Evolutionary conservation across 2,329 filamentous ascomycete species (phyloP), one percentile per base, ranked within the genome.

Genomic region (Colletotrichum ledebouriae): DNA sequence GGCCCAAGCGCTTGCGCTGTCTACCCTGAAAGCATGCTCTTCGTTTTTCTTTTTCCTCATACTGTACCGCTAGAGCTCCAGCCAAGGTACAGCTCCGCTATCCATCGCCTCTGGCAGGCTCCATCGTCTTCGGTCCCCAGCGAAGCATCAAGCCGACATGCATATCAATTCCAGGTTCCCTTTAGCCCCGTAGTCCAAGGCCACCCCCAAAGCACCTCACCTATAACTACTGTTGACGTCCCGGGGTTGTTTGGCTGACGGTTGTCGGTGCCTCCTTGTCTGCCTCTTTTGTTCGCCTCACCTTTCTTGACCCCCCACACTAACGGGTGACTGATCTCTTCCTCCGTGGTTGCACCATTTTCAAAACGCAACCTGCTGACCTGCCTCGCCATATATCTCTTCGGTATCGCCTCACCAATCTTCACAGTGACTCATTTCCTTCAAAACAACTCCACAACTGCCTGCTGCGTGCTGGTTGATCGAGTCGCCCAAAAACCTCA

Each of bases 381-480:
- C 59, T 63, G 69, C 25, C 72, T 72, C 67, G 66, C 55, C 78
- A 79, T 82, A 82, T 81, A 82, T 75, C 73, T 74, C 71, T 71
- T 73, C 74, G 75, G 70, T 72, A 75, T 77, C 75, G 76, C 75
- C 79, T 82, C 80, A 80, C 80, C 75, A 67, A 74, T 74, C 76
- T 80, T 81, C 80, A 82, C 80, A 69, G 76, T 79, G 79, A 81
- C 78, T 81, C 80, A 81, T 78, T 77, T 72, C 73, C 75, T 73
- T 71, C 71, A 72, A 70, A 73, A 67, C 72, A 73, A 69, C 73
- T 74, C 73, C 72, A 72, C 71, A 71, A 22, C 59, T 69, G 37
- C 59, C 55, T 62, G 39, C 33, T 39, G 57, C 58, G 67, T 59
- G 67, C 67, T 59, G 58, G 50, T 63, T 63, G 63, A 47, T 44